Evolutionary conservation across 768 basidiomycete species (phyloP).

Genomic region (Cyclocybe cylindracea): DNA sequence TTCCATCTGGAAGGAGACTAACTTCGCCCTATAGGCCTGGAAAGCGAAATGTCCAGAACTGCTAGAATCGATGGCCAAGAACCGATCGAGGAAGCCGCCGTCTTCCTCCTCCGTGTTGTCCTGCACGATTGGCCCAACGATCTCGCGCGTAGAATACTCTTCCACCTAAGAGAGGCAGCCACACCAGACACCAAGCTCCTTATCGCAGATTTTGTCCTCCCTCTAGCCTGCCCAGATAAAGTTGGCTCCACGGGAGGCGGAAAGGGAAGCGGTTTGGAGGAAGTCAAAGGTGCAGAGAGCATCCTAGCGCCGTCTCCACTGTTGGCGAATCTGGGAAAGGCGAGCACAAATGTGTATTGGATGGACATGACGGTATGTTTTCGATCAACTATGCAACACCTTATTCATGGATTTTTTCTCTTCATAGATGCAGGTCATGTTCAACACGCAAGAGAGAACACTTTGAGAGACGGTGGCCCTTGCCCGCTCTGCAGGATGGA

Average conservation of each 20-base stretch:
- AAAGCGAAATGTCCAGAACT: constrained; percentile 57
- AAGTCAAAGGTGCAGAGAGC: constrained; percentile 52
- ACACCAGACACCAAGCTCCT: constrained; percentile 59
- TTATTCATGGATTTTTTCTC: neutral
- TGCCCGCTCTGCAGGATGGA: constrained; percentile 61
- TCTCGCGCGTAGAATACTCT: constrained; percentile 46
- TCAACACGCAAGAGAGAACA: constrained; percentile 73
- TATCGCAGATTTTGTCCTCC: constrained; percentile 72
- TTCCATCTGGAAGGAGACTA: neutral
- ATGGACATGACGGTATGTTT: constrained; percentile 61
- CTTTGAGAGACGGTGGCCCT: constrained; percentile 61
- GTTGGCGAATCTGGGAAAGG: constrained; percentile 74
- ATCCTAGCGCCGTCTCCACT: constrained; percentile 60
- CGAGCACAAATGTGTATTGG: constrained; percentile 69
- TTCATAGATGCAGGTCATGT: constrained; percentile 64
- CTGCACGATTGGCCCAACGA: constrained; percentile 81
- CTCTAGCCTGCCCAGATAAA: constrained; percentile 66
- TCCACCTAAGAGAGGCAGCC: constrained; percentile 46
- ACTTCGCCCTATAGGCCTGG: constrained; percentile 46
- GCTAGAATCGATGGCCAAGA: constrained; percentile 52
- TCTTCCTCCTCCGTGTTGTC: constrained; percentile 71
- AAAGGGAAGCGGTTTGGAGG: constrained; percentile 42
- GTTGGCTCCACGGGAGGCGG: constrained; percentile 43
- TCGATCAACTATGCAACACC: neutral
- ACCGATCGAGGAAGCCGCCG: constrained; percentile 49